These are phyloP conservation scores for Eucalyptus pauciflora DNA, from an alignment of 345 rosid species.

Conservation along the genomic window DNA sequence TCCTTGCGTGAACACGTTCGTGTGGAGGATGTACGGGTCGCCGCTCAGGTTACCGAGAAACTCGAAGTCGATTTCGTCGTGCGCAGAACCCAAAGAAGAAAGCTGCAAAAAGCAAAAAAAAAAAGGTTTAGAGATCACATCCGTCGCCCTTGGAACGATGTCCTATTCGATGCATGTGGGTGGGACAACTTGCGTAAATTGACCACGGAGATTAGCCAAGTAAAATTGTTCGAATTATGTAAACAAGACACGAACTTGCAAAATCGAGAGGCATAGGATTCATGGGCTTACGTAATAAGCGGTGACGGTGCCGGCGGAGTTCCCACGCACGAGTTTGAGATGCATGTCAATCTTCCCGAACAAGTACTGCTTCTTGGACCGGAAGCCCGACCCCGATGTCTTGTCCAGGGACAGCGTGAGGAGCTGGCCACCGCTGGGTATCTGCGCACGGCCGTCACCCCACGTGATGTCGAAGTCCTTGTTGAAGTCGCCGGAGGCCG, in stretches of 20 bases:
- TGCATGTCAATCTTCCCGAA: not conserved
- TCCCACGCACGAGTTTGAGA: not conserved
- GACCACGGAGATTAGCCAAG: not conserved
- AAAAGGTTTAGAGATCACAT: not conserved
- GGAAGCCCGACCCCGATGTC: not conserved
- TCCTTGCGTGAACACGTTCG: not conserved
- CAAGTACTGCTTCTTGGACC: not conserved
- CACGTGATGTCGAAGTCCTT: not conserved
- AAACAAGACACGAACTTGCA: not conserved
- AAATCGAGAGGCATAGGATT: not conserved
- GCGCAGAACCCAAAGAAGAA: not conserved
- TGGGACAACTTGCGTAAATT: not conserved
- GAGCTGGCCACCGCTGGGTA: not conserved
- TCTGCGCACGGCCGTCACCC: not conserved
- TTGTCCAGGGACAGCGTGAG: not conserved
- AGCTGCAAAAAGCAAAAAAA: not conserved
- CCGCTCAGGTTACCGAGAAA: not conserved
- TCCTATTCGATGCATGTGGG: not conserved
- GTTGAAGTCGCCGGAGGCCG: not conserved
- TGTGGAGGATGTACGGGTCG: not conserved
- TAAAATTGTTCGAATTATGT: not conserved
- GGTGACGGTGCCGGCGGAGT: not conserved
- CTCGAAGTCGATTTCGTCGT: not conserved
- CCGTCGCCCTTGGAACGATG: not conserved
- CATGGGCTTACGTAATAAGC: not conserved